Evolutionary conservation across 2,329 filamentous ascomycete species (phyloP).

Genomic region (Hypoxylon sp.): DNA sequence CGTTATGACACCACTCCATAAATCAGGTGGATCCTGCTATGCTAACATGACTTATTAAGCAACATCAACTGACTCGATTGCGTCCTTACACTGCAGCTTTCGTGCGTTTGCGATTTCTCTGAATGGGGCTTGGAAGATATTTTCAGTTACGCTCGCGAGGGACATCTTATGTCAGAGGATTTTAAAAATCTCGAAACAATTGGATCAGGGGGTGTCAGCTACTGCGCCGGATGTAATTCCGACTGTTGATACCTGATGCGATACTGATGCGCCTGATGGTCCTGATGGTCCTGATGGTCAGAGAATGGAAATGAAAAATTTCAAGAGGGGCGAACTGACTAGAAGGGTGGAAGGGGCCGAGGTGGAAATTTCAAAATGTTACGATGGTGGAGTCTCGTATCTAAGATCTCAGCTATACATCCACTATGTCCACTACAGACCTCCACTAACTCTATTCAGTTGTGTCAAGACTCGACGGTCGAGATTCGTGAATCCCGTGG

Average conservation of each 20-base stretch:
- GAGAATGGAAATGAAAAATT: constrained; percentile 25
- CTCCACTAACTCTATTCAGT: constrained; percentile 20
- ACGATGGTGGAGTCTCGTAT: constrained; percentile 39
- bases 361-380: constrained; percentile 38
- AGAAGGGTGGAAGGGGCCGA: constrained; percentile 33
- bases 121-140: constrained; percentile 1
- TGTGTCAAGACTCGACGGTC: constrained; percentile 12
- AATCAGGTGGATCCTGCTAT: constrained; percentile 8
- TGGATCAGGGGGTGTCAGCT: background rate
- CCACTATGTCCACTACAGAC: background rate
- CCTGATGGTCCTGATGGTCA: background rate
- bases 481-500: constrained; percentile 24
- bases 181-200: background rate
- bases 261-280: background rate
- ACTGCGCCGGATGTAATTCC: background rate
- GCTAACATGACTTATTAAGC: constrained; percentile 31
- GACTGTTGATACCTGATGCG: constrained; percentile 1
- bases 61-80: constrained; percentile 22
- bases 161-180: background rate
- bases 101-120: background rate
- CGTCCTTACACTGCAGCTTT: background rate
- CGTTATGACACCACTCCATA: constrained; percentile 21
- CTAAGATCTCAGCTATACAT: constrained; percentile 32
- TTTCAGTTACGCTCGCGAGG: background rate
- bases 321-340: constrained; percentile 18